Evolutionary conservation across 2,329 filamentous ascomycete genomes (phyloP), one percentile per base, ranked within the genome.

Genomic region (Pseudonectria foliicola): DNA sequence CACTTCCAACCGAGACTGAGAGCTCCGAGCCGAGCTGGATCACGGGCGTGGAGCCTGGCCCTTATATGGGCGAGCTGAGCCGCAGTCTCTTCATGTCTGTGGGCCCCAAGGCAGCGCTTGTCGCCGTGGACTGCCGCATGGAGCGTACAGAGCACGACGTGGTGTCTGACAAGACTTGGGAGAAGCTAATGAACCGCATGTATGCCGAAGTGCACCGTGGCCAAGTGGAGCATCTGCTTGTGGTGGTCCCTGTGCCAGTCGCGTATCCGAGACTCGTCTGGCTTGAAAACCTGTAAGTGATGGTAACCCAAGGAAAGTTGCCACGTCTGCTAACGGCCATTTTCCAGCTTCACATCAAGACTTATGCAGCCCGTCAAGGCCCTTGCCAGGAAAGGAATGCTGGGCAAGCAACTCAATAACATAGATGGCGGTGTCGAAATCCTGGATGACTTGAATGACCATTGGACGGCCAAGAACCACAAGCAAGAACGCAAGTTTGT

Each of bases 401-500:
- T 96, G 33, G 85, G 87, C 4, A 75, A 75, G 40, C 77, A 93
- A 28, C 69, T 94, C 26, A 95, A 95, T 64, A 84, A 84, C 47
- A 89, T 95, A 49, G 89, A 95, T 53, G 88, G 87, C 14, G 87
- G 87, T 13, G 84, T 92, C 6, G 92, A 96, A 60, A 85, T 96
- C 11, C 68, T 94, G 18, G 89, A 95, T 55, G 88, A 94, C 50
- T 66, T 95, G 8, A 90, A 95, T 55, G 92, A 96, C 59, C 90
- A 98, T 56, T 98, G 92, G 92, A 95, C 90, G 1, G 86, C 90
- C 25, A 94, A 87, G 56, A 85, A 88, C 54, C 89, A 96, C 66
- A 98, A 96, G 57, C 72, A 78, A 16, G 92, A 98, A 62, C 79
- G 92, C 33, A 85, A 81, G 43, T 82, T 85, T 60, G 71, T 96